Conservation (phyloP, 2,329 filamentous ascomycete genomes). For the Cyphellophora attinorum region DNA sequence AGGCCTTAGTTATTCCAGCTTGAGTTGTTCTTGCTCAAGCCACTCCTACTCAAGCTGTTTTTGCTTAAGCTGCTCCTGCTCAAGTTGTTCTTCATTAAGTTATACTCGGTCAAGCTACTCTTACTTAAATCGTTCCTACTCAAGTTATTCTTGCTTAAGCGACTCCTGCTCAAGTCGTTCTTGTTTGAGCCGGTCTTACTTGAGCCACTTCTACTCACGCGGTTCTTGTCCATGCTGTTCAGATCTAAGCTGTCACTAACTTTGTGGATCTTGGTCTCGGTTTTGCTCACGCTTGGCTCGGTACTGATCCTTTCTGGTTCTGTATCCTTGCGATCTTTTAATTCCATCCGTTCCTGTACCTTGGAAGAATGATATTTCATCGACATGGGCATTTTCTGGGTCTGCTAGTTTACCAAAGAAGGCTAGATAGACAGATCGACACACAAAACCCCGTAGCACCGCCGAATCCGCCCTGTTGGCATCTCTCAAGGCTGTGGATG, state of each 20-base stretch:
- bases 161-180: neutral
- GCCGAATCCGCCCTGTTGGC: conserved; percentile 1
- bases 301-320: neutral
- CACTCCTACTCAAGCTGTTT: too few relatives aligned
- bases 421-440: conserved; percentile 1
- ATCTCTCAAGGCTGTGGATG: conserved; percentile 1
- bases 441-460: neutral
- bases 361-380: neutral
- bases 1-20: too few relatives aligned
- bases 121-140: conserved; percentile 1
- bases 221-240: neutral
- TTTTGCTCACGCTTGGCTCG: neutral
- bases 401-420: conserved; percentile 1
- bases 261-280: neutral
- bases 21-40: too few relatives aligned
- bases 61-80: neutral
- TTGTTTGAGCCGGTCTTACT: neutral
- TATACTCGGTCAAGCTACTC: neutral
- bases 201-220: neutral
- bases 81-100: neutral
- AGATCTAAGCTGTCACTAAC: neutral
- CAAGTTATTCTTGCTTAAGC: neutral
- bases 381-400: neutral
- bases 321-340: neutral
- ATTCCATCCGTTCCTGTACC: conserved; percentile 1